Evolutionary conservation across 352 stramenopile genomes (phyloP).

Genomic region (Globisporangium spinosum): DNA sequence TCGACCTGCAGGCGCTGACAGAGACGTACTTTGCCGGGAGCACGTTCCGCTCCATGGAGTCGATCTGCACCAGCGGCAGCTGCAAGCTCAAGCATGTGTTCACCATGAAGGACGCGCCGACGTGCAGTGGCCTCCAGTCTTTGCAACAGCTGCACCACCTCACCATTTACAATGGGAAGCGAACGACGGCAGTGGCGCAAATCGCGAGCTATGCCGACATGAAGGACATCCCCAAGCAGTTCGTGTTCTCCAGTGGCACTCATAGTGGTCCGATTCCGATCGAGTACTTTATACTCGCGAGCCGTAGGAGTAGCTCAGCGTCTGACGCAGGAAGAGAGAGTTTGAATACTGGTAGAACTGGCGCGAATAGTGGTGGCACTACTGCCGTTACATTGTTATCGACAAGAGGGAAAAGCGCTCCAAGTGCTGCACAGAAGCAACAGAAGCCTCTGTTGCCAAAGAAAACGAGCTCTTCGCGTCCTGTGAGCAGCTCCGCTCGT

Average conservation of each 20-base stretch:
- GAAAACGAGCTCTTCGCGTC: conserved; percentile 3
- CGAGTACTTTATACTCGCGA: conserved; percentile 43
- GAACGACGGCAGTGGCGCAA: not conserved
- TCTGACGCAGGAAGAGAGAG: not conserved
- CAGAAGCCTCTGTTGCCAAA: not conserved
- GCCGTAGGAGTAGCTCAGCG: not conserved
- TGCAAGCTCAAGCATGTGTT: conserved; percentile 82
- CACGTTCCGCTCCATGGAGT: conserved; percentile 74
- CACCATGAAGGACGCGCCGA: conserved; percentile 81
- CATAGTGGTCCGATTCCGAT: conserved; percentile 33
- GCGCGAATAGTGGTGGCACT: not conserved
- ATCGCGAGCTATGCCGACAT: conserved; percentile 29
- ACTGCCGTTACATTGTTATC: not conserved
- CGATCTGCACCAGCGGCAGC: conserved; percentile 62
- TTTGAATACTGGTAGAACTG: not conserved
- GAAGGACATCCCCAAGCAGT: conserved; percentile 63
- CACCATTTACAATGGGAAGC: not conserved
- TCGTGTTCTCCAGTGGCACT: conserved; percentile 41
- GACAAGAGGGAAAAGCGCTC: conserved; percentile 6
- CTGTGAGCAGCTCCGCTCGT: not conserved
- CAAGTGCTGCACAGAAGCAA: not conserved
- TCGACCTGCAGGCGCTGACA: conserved; percentile 64
- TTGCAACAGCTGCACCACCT: not conserved
- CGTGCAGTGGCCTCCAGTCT: conserved; percentile 2
- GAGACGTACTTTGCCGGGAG: conserved; percentile 50